Percentiles rank a stretch among this genome's conserved stretches.
phyloP scores from a whole-genome alignment of 345 rosid genomes.

The Eucalyptus cloeziana region DNA sequence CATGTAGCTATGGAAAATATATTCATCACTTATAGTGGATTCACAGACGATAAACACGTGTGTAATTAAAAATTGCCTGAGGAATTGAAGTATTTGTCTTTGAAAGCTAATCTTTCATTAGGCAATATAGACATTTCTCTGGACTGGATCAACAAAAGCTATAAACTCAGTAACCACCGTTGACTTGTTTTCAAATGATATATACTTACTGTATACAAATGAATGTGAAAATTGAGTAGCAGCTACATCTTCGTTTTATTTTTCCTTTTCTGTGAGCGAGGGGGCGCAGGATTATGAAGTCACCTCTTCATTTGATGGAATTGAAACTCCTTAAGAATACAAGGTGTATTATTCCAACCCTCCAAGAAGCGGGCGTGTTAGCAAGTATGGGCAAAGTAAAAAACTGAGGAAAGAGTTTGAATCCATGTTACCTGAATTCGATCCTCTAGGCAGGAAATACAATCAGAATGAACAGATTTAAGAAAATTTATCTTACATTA shows the following conservation, averaged over 20 bases:
- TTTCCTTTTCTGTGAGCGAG: background rate
- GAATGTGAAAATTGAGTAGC: background rate
- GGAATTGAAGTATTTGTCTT: background rate
- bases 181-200: background rate
- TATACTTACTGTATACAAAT: background rate
- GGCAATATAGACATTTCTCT: background rate
- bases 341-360: background rate
- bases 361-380: background rate
- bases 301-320: background rate
- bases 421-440: background rate
- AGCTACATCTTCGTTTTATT: background rate
- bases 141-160: background rate
- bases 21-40: background rate
- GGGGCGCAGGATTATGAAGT: background rate
- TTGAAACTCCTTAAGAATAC: background rate
- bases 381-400: background rate
- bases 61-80: background rate
- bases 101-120: background rate
- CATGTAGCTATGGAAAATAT: background rate
- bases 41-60: background rate
- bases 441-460: background rate
- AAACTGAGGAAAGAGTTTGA: background rate
- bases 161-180: background rate
- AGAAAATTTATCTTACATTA: background rate
- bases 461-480: background rate